A percentile compares a stretch with the other conserved stretches of the same genome.
These are phyloP conservation scores for Ogataea ganodermae DNA, from an alignment of 805 yeast genomes.

Conservation along the genomic window DNA sequence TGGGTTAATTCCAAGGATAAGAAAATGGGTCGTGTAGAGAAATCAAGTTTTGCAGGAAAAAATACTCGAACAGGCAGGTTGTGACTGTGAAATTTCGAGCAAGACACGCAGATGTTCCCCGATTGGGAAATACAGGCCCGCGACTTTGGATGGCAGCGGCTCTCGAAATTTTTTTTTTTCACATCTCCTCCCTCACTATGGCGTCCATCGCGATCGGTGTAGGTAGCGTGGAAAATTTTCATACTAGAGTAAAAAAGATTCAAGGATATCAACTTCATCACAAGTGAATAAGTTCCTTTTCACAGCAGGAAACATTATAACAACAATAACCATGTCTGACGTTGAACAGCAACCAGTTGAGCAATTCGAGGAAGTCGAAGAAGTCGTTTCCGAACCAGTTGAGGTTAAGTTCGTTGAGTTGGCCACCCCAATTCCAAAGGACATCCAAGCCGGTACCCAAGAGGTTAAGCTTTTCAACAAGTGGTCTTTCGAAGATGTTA, in stretches of 20 bases:
- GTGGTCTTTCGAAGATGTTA: conserved; percentile 98
- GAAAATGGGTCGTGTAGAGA: conserved; percentile 18
- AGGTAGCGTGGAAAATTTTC: conserved; percentile 15
- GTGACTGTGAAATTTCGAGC: conserved; percentile 24
- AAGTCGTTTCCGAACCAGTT: conserved; percentile 81
- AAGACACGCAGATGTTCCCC: conserved; percentile 2
- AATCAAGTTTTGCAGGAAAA: background rate
- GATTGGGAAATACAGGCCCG: conserved; percentile 4
- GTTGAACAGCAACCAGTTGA: conserved; percentile 67
- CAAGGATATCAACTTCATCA: background rate
- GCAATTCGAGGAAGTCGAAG: conserved; percentile 46
- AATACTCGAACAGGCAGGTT: conserved; percentile 13
- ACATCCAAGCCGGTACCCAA: conserved; percentile 91
- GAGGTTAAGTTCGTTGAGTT: conserved; percentile 78
- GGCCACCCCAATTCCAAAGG: conserved; percentile 97
- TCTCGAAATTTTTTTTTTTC: background rate
- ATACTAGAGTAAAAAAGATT: conserved; percentile 5
- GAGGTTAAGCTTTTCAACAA: conserved; percentile 99
- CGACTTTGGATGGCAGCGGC: conserved; percentile 1
- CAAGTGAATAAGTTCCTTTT: background rate
- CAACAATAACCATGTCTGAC: conserved; percentile 70
- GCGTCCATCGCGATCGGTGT: background rate
- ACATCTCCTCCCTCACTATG: background rate
- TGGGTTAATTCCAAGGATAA: conserved; percentile 30
- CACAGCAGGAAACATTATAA: conserved; percentile 12